A percentile compares a stretch with the other conserved stretches of the same genome.
phyloP scores from a whole-genome alignment of 2,329 filamentous ascomycete genomes.

The Fusarium papillatum region DNA sequence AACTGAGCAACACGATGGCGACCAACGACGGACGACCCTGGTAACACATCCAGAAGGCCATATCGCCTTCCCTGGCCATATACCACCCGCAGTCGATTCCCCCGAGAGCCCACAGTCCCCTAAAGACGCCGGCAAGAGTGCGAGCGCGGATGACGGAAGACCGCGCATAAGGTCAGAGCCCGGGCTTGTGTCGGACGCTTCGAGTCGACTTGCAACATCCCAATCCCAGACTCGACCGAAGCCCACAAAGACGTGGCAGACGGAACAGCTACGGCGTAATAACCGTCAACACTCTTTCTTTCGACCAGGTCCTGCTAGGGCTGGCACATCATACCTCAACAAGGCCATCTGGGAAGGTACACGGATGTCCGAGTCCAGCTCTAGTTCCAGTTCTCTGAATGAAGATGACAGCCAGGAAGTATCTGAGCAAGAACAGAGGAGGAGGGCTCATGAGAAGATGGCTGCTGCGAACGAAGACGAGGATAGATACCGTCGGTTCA shows the following conservation, averaged over 20 bases:
- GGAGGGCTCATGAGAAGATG: slow-evolving; percentile 10
- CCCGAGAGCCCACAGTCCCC: slow-evolving; percentile 29
- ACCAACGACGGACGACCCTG: slow-evolving; percentile 17
- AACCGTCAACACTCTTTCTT: slow-evolving; percentile 20
- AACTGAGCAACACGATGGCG: slow-evolving; percentile 18
- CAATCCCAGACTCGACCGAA: slow-evolving; percentile 23
- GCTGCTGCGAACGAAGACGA: slow-evolving; percentile 38
- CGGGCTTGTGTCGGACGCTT: background rate
- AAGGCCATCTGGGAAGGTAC: slow-evolving; percentile 36
- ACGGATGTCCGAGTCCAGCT: background rate
- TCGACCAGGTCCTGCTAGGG: slow-evolving; percentile 34
- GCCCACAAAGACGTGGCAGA: slow-evolving; percentile 38
- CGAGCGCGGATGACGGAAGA: background rate
- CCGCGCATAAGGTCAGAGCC: slow-evolving; percentile 16
- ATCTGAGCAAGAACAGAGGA: background rate
- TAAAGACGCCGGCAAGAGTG: slow-evolving; percentile 11
- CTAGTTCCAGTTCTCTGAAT: slow-evolving; percentile 29
- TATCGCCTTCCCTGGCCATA: slow-evolving; percentile 25
- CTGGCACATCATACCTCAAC: slow-evolving; percentile 39
- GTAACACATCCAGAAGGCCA: slow-evolving; percentile 26
- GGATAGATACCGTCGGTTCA: slow-evolving; percentile 56
- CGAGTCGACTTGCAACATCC: slow-evolving; percentile 3
- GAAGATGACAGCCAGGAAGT: slow-evolving; percentile 13
- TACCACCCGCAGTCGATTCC: slow-evolving; percentile 25
- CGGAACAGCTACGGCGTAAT: slow-evolving; percentile 30